Conservation (phyloP, 2,329 filamentous ascomycete genomes). For the Trichoderma hamatum region DNA sequence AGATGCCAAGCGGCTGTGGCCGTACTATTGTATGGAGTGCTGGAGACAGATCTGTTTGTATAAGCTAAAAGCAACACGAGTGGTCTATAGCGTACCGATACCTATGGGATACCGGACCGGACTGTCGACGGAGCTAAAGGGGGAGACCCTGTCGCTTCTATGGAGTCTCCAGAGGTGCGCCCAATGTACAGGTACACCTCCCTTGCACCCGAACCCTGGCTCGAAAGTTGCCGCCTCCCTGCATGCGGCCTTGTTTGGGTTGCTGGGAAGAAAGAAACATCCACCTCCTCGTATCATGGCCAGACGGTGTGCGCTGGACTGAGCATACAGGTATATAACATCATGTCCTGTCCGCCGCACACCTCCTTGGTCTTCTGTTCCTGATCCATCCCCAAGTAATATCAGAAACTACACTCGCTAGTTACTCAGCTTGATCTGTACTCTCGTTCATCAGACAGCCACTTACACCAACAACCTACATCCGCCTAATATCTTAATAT, state of each 20-base stretch:
- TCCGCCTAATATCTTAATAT: constrained; percentile 26
- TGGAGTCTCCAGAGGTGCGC: not conserved
- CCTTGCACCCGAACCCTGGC: constrained; percentile 16
- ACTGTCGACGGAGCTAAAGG: not conserved
- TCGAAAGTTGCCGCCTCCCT: constrained; percentile 2
- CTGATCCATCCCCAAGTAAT: not conserved
- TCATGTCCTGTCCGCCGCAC: constrained; percentile 20
- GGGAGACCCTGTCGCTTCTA: not conserved
- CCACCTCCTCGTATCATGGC: constrained; percentile 7
- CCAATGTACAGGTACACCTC: not conserved
- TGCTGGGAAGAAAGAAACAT: not conserved
- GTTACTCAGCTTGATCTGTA: constrained; percentile 19
- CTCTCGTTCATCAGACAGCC: constrained; percentile 21
- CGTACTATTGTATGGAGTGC: not conserved
- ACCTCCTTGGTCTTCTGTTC: not conserved
- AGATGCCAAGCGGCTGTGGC: not conserved
- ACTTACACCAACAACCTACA: not conserved
- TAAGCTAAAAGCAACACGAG: not conserved
- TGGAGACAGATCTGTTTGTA: not conserved
- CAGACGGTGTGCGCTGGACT: not conserved
- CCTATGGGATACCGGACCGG: not conserved
- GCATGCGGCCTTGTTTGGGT: constrained; percentile 23
- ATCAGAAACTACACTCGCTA: constrained; percentile 21
- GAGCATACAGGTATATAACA: not conserved
- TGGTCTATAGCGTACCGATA: not conserved